Evolutionary conservation across 1,139 yeast species (phyloP), one percentile per base, ranked within the genome.

Genomic region (Saccharomyces hybrid): DNA sequence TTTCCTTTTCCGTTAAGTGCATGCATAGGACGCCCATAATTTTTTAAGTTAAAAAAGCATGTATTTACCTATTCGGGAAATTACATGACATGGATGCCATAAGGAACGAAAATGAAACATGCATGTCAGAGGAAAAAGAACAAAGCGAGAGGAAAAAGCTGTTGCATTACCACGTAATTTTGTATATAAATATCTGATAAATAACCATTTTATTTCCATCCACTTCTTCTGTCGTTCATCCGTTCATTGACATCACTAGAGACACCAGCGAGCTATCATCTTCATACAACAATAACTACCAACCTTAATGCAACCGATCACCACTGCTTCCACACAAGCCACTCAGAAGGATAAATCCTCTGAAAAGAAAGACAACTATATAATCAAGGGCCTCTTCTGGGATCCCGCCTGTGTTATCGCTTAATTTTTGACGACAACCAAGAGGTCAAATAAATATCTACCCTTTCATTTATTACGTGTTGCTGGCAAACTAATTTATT

Each of bases 351-450:
- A 62, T 55, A 61, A 56, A 52, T 56, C 64, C 25, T 56, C 68
- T 42, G 70, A 66, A 52, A 65, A 65, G 62, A 66, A 64, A 51
- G 70, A 66, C 56, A 65, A 66, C 58, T 66, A 63, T 57, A 60
- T 62, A 54, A 56, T 62, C 47, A 57, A 57, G 47, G 69, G 69
- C 20, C 53, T 57, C 32, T 63, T 56, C 55, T 63, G 66, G 62
- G 63, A 59, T 47, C 68, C 68, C 48, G 65, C 60, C 46, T 66
- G 70, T 54, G 66, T 66, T 31, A 63, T 66, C 31, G 65, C 63
- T 42, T 66, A 57, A 38, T 38, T 16, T 9, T 9, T 2, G 5
- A 20, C 11, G 1, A 4, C 44, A 16, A 8, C 16, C n/a, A 6
- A 16, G 20, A 38, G 2, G 16, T 11, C 13, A 16, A 38, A 38